phyloP scores from a whole-genome alignment of 306 rosid genomes.

The Lotus japonicus region DNA sequence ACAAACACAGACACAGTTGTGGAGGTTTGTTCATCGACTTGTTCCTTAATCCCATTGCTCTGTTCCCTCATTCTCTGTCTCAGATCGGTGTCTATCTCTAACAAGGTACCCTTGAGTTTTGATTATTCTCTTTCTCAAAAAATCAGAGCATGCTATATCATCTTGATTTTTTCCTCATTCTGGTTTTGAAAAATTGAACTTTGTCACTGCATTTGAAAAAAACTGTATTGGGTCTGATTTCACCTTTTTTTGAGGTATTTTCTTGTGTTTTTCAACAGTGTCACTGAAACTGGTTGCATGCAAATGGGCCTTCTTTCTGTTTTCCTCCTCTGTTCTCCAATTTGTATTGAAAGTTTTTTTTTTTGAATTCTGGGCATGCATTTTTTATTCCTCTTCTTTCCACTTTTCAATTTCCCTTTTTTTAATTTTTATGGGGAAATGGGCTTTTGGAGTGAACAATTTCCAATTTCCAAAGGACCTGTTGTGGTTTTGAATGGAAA shows the following conservation, averaged over 20 bases:
- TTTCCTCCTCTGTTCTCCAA: background rate
- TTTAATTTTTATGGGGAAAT: background rate
- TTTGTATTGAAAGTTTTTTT: background rate
- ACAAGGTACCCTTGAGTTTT: constrained; percentile 19
- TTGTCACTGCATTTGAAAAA: no score
- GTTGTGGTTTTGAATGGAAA: constrained; percentile 1
- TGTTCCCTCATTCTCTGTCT: background rate
- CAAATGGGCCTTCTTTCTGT: constrained; percentile 21
- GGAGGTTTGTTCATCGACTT: background rate
- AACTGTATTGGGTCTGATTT: no score
- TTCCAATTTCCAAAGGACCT: background rate
- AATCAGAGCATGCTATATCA: no score
- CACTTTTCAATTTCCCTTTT: background rate
- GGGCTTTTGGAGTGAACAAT: background rate
- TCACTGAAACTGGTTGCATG: constrained; percentile 36
- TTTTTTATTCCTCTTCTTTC: background rate
- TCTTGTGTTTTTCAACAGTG: constrained; percentile 6
- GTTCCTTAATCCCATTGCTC: background rate
- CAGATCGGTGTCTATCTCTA: constrained; percentile 22
- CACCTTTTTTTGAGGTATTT: no score
- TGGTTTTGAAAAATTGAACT: no score
- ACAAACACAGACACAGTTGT: background rate
- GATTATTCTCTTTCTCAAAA: background rate
- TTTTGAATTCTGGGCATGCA: constrained; percentile 4
- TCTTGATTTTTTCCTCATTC: no score